These are phyloP conservation scores for Venturia effusa DNA, from an alignment of 2,329 filamentous ascomycete species.

Conservation along the genomic window DNA sequence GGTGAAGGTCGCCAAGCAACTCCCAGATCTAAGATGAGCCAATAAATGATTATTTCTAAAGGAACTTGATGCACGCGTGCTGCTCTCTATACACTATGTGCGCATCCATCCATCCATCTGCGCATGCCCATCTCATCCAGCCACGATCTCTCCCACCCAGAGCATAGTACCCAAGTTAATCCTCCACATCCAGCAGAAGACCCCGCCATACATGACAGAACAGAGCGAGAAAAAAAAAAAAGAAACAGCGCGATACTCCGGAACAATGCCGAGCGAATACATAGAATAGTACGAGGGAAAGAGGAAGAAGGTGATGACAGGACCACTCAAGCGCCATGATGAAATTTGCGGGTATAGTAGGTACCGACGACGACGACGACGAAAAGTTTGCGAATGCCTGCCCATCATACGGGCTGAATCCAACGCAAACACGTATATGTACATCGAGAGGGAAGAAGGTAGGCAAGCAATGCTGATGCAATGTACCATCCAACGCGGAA, in stretches of 20 bases:
- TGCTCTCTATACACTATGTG: background rate
- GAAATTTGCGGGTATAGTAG: background rate
- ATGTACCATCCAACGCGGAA: background rate
- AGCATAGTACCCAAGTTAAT: background rate
- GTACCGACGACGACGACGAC: constrained; percentile 1
- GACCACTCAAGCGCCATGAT: background rate
- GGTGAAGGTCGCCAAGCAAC: too few species aligned
- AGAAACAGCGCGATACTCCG: background rate
- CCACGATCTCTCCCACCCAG: background rate
- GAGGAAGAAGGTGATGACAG: background rate
- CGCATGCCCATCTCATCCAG: background rate
- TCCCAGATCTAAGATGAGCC: too few species aligned
- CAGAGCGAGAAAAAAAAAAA: background rate
- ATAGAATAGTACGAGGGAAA: background rate
- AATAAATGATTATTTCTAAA: too few species aligned
- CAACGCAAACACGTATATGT: background rate
- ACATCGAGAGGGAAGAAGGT: background rate
- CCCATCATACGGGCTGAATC: background rate
- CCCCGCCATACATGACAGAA: background rate
- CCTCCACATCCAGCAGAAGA: background rate
- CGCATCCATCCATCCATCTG: background rate
- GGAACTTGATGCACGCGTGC: too few species aligned
- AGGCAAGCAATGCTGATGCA: background rate
- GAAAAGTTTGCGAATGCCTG: background rate
- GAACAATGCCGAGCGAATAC: background rate